These are phyloP conservation scores for Paratrypanosoma confusum DNA, from an alignment of 208 protist genomes.

Conservation along the genomic window DNA sequence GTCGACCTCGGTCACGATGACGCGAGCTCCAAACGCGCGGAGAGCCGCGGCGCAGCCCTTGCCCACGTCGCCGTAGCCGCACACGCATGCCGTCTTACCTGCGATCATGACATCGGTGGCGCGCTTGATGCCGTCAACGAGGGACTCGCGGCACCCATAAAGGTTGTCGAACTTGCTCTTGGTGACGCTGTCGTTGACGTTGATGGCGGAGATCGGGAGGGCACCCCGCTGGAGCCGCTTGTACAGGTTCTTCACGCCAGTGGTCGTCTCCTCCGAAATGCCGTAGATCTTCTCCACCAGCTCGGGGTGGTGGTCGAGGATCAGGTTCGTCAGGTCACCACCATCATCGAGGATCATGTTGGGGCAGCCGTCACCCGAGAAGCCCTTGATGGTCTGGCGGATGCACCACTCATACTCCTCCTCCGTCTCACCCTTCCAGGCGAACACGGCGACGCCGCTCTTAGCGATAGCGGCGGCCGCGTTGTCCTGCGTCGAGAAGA, in stretches of 20 bases:
- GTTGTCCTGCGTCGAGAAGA: conserved; percentile 98
- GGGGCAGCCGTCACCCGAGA: conserved; percentile 76
- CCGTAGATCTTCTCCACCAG: conserved; percentile 92
- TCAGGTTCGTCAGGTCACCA: conserved; percentile 97
- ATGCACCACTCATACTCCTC: conserved; percentile 99
- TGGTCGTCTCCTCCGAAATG: conserved; percentile 99
- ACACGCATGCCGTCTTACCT: conserved; percentile 96
- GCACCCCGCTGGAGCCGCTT: conserved; percentile 90
- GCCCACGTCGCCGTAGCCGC: conserved; percentile 99
- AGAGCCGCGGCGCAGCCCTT: conserved; percentile 98
- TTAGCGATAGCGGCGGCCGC: conserved; percentile 82
- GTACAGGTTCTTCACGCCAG: conserved; percentile 98
- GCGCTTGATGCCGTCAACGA: conserved; percentile 99
- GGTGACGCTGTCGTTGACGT: conserved; percentile 99
- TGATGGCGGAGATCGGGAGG: conserved; percentile 98
- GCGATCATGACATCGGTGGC: conserved; percentile 99
- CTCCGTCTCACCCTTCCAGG: conserved; percentile 99
- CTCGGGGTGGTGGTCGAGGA: conserved; percentile 91
- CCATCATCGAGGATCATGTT: conserved; percentile 99
- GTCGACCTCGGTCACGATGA: conserved; percentile 99
- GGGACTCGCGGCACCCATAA: conserved; percentile 99
- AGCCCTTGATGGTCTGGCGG: conserved; percentile 86
- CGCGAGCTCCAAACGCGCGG: conserved; percentile 91
- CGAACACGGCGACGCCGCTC: conserved; percentile 95
- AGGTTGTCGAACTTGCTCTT: conserved; percentile 99